Evolutionary conservation across 805 yeast genomes (phyloP), one percentile per base, ranked within the genome.

Genomic region (Yamadazyma philogaea): DNA sequence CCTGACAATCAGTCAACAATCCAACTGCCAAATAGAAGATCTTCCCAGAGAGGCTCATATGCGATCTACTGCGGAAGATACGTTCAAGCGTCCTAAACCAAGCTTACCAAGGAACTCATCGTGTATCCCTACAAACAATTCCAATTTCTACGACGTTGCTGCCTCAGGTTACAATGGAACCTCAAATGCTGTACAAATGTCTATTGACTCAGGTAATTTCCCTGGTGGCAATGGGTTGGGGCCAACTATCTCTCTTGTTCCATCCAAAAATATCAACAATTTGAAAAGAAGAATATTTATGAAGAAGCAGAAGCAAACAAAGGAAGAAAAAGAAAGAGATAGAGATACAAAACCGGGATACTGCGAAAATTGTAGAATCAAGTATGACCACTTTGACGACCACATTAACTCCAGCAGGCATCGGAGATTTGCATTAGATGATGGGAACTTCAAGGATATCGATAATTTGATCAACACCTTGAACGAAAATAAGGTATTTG

Each of bases 341-440:
- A 61, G 60, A 39, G 72, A 67, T 30, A 43, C 57, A 34, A 64
- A 63, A 39, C 77, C 91, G 0, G 97, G 97, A 0, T 90, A 87
- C 62, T 91, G 99, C 65, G 99, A 91, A 59, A 91, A 91, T 57
- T 91, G 99, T 63, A 72, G 91, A 18, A 84, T 84, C 46, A 82
- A 82, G 57, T 91, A 85, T 58, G 90, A 85, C 39, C 78, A 79
- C 50, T 82, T 89, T 55, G 86, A 81, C 19, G 86, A 79, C 44
- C 99, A 91, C 59, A 77, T 87, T 31, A 54, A 56, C 21, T 74
- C 87, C 18, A 77, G 75, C 27, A 77, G 82, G 49, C 99, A 91
- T 60, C 71, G 84, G 38, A 77, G 78, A 41, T 90, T 88, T 66
- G 97, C 97, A 3, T 64, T 70, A 34, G 79, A 84, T 51, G 80